phyloP scores from a whole-genome alignment of 2,329 filamentous ascomycete species.

The Aspergillus sergii region DNA sequence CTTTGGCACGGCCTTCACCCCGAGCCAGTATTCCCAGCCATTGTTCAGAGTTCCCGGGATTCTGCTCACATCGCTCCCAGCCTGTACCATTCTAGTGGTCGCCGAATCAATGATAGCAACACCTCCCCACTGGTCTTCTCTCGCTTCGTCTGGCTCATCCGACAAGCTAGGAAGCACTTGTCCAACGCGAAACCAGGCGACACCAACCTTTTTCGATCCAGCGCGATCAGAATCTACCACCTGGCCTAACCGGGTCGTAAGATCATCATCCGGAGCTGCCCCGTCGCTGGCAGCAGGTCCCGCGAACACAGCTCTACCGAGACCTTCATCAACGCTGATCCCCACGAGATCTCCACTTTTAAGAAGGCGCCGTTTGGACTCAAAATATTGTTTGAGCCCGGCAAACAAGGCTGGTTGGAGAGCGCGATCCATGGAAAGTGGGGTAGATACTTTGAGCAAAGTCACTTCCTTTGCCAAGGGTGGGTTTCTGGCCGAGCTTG shows the following conservation, averaged over 20 bases:
- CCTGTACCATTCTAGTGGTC: slow-evolving; percentile 86
- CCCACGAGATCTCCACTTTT: slow-evolving; percentile 87
- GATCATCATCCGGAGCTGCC: slow-evolving; percentile 72
- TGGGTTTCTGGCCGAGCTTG: slow-evolving; percentile 51
- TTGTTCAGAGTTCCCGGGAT: slow-evolving; percentile 75
- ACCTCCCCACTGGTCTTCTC: slow-evolving; percentile 78
- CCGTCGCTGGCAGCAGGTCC: slow-evolving; percentile 57
- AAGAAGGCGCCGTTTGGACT: slow-evolving; percentile 77
- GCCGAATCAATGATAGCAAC: slow-evolving; percentile 83
- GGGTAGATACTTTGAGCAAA: slow-evolving; percentile 84
- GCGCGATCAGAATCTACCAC: slow-evolving; percentile 26
- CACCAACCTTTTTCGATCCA: slow-evolving; percentile 55
- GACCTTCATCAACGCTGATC: slow-evolving; percentile 81
- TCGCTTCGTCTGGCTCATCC: slow-evolving; percentile 59
- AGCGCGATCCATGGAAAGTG: slow-evolving; percentile 80
- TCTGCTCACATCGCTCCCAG: slow-evolving; percentile 80
- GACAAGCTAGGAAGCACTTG: slow-evolving; percentile 61
- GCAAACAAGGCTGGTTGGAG: slow-evolving; percentile 85
- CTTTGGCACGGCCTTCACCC: slow-evolving; percentile 67
- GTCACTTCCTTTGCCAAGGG: slow-evolving; percentile 77
- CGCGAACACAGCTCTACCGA: slow-evolving; percentile 81
- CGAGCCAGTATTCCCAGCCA: slow-evolving; percentile 88
- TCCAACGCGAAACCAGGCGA: slow-evolving; percentile 92
- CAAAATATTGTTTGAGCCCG: slow-evolving; percentile 86
- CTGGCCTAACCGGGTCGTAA: slow-evolving; percentile 47